Evolutionary conservation across 1,284 basidiomycete species (phyloP), one percentile per base, ranked within the genome.

Genomic region (Butyriboletus appendiculatus): DNA sequence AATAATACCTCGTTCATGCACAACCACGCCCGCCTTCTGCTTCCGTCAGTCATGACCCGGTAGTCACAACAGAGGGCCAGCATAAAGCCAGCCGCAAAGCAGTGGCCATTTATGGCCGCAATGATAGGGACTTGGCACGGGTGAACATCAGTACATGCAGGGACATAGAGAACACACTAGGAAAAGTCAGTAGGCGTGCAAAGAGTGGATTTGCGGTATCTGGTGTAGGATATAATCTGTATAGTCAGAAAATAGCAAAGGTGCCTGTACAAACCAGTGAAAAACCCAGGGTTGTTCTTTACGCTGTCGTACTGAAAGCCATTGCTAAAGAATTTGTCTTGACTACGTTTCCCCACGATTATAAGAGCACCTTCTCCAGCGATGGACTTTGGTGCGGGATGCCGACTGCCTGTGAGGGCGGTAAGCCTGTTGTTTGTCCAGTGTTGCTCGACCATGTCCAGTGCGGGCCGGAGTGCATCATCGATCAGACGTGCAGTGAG

Each of bases 321-420:
- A 67, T 94, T 95, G 70, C 87, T 90, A 73, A 94, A 96, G 79
- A 94, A 96, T 73, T 93, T 94, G 65, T 92, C 82, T 66, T 90
- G 86, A 53, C 79, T 79, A 55, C 79, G 78, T 49, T 81, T 82
- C 8, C 90, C 90, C 4, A 91, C 85, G 47, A 95, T 82, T 51
- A 95, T 84, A 38, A 96, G 72, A 2, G 90, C 85, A 16, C 92
- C 93, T 20, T 74, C 78, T 37, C 76, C 73, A 1, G 45, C 26
- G 6, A 22, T 47, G 15, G 57, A 45, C 33, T 42, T 51, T 12
- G 43, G 20, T 50, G 75, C 75, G 45, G 81, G 75, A 64, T 75
- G 75, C 14, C 47, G 54, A 39, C 73, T 66, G 28, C 73, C 50
- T 33, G 53, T 3, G 11, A 41, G 28, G 24, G 76, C 74, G n/a